Evolutionary conservation across 805 yeast genomes (phyloP).

Genomic region (Metschnikowia chrysomelidarum): DNA sequence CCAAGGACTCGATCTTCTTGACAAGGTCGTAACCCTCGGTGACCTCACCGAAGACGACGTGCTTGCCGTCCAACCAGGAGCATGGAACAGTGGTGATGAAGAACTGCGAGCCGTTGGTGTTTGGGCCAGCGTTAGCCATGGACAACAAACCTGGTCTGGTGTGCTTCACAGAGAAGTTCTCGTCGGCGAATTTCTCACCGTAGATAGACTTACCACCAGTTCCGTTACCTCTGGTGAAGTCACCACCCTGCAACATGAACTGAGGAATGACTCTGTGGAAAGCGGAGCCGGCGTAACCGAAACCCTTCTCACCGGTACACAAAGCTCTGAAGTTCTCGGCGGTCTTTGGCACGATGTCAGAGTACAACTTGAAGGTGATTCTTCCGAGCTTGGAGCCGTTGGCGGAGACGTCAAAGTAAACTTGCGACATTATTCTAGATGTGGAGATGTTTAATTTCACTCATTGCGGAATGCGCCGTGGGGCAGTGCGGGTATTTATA

Average conservation of each 20-base stretch:
- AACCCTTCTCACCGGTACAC: slow-evolving; percentile 93
- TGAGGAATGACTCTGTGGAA: slow-evolving; percentile 98
- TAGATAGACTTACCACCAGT: slow-evolving; percentile 91
- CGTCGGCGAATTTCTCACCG: slow-evolving; percentile 87
- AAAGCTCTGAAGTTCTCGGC: slow-evolving; percentile 95
- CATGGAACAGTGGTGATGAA: slow-evolving; percentile 88
- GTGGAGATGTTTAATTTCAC: not conserved
- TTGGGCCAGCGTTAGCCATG: slow-evolving; percentile 98
- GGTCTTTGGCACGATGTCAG: slow-evolving; percentile 92
- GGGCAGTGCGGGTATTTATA: slow-evolving; percentile 11
- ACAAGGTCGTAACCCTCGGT: slow-evolving; percentile 81
- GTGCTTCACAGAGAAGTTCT: slow-evolving; percentile 76
- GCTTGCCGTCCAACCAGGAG: slow-evolving; percentile 92
- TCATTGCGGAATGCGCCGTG: slow-evolving; percentile 7
- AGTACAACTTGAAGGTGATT: slow-evolving; percentile 82
- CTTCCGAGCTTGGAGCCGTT: slow-evolving; percentile 72
- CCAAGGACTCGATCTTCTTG: slow-evolving; percentile 76
- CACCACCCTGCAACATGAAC: slow-evolving; percentile 95
- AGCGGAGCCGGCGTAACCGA: slow-evolving; percentile 77
- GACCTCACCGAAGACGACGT: slow-evolving; percentile 94
- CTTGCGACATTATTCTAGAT: slow-evolving; percentile 52
- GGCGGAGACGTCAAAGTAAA: slow-evolving; percentile 79
- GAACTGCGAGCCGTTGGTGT: slow-evolving; percentile 97
- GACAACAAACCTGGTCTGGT: slow-evolving; percentile 84
- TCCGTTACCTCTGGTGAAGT: slow-evolving; percentile 73